Percentiles rank a stretch among this genome's conserved stretches.
Conservation (phyloP, 2,329 filamentous ascomycete species). For the Penicillium sp. region DNA sequence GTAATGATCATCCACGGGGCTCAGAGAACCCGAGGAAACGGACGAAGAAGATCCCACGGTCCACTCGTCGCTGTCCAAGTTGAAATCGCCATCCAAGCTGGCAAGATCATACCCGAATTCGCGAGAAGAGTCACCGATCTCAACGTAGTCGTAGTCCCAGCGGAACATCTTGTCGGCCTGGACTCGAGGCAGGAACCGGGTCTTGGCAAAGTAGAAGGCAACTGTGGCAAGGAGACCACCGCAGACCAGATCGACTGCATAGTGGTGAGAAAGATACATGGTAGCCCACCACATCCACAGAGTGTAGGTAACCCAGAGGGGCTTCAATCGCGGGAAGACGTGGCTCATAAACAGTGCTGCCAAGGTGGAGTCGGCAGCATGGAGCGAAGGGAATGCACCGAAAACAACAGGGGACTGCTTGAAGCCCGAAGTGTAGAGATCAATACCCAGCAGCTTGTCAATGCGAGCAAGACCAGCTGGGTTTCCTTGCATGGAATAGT, state of each 20-base stretch:
- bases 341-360: slow-evolving; percentile 89
- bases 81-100: slow-evolving; percentile 48
- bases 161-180: slow-evolving; percentile 78
- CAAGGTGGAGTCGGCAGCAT: slow-evolving; percentile 79
- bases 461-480: slow-evolving; percentile 82
- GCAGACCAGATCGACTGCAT: slow-evolving; percentile 83
- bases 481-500: slow-evolving; percentile 82
- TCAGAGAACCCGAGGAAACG: slow-evolving; percentile 57
- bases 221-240: slow-evolving; percentile 69
- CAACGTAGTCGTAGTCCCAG: slow-evolving; percentile 93
- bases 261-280: slow-evolving; percentile 96
- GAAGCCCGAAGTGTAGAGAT: slow-evolving; percentile 88
- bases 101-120: slow-evolving; percentile 49
- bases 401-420: slow-evolving; percentile 85
- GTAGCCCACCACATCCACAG: slow-evolving; percentile 97
- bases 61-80: slow-evolving; percentile 76
- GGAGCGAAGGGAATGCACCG: slow-evolving; percentile 86
- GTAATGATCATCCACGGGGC: slow-evolving; percentile 53
- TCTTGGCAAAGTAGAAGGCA: slow-evolving; percentile 72
- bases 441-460: slow-evolving; percentile 79
- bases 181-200: slow-evolving; percentile 69
- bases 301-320: slow-evolving; percentile 72
- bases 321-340: slow-evolving; percentile 73
- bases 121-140: slow-evolving; percentile 58
- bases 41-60: slow-evolving; percentile 75